phyloP scores from a whole-genome alignment of 768 basidiomycete genomes.

The Calocera viscosa region DNA sequence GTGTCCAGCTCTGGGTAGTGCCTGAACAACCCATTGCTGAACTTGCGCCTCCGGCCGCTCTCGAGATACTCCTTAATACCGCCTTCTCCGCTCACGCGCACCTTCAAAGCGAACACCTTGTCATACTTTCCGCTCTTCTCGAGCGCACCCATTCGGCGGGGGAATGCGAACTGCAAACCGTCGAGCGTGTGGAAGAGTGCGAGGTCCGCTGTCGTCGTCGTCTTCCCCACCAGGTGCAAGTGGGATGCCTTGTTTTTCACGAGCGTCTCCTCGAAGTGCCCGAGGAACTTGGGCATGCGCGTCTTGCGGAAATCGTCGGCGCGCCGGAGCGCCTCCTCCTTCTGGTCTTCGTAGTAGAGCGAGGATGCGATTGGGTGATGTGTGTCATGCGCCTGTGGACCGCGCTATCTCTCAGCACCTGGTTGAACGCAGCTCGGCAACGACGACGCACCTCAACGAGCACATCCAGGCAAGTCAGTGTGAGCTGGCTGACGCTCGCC shows the following conservation, averaged over 20 bases:
- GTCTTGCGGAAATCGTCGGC: constrained; percentile 28
- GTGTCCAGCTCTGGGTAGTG: constrained; percentile 32
- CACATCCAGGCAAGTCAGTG: constrained; percentile 25
- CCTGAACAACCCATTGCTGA: constrained; percentile 29
- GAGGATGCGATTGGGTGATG: constrained; percentile 30
- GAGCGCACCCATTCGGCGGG: constrained; percentile 25
- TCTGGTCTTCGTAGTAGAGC: constrained; percentile 35
- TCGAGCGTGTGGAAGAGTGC: constrained; percentile 31
- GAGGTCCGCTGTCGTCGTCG: constrained; percentile 34
- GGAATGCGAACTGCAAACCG: constrained; percentile 30
- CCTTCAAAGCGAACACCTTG: constrained; percentile 26
- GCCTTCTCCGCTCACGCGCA: constrained; percentile 25
- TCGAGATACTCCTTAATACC: constrained; percentile 29
- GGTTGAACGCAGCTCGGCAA: neutral
- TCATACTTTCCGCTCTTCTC: constrained; percentile 21
- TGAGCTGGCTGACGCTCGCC: constrained; percentile 30
- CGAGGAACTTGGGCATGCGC: constrained; percentile 34
- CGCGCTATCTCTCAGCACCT: neutral
- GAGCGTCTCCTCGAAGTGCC: constrained; percentile 29
- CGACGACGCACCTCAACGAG: neutral
- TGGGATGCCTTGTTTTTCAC: constrained; percentile 15
- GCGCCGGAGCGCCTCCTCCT: constrained; percentile 26
- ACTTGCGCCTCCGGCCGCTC: constrained; percentile 26
- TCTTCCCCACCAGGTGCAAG: constrained; percentile 24
- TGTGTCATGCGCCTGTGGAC: constrained; percentile 22